Conservation (phyloP, 2,329 filamentous ascomycete genomes). For the Malbranchea zuffiana region DNA sequence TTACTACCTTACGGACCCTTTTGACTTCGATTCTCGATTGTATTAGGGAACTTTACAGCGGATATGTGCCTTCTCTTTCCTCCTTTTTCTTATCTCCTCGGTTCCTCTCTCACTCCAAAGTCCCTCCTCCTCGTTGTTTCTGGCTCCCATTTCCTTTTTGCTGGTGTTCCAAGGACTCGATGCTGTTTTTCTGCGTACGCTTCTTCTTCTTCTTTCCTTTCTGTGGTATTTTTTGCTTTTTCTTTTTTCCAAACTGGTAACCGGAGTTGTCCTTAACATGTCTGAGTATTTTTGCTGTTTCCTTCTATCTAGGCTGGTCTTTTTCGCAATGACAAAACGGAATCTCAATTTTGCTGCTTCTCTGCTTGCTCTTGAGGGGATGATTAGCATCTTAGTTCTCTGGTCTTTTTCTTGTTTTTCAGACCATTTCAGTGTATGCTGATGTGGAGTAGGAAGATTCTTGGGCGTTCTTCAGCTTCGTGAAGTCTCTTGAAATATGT, state of each 20-base stretch:
- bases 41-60: slow-evolving; percentile 7
- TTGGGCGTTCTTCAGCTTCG: too few species aligned
- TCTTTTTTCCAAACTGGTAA: too few species aligned
- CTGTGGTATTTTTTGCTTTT: slow-evolving; percentile 6
- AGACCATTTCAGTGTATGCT: too few species aligned
- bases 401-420: too few species aligned
- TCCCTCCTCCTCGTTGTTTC: neutral
- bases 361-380: slow-evolving; percentile 11
- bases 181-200: neutral
- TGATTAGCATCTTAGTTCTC: too few species aligned
- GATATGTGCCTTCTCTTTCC: neutral
- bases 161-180: neutral
- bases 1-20: neutral
- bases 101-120: neutral
- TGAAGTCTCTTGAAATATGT: too few species aligned
- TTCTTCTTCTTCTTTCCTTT: neutral
- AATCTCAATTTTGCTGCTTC: slow-evolving; percentile 5
- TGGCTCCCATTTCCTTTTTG: neutral
- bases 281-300: too few species aligned
- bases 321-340: neutral
- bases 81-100: neutral
- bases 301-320: too few species aligned
- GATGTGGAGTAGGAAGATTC: too few species aligned
- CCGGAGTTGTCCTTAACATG: too few species aligned
- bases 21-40: slow-evolving; percentile 8